Conservation (phyloP, 78 protist species). For the Chrysochromulina tobinii region DNA sequence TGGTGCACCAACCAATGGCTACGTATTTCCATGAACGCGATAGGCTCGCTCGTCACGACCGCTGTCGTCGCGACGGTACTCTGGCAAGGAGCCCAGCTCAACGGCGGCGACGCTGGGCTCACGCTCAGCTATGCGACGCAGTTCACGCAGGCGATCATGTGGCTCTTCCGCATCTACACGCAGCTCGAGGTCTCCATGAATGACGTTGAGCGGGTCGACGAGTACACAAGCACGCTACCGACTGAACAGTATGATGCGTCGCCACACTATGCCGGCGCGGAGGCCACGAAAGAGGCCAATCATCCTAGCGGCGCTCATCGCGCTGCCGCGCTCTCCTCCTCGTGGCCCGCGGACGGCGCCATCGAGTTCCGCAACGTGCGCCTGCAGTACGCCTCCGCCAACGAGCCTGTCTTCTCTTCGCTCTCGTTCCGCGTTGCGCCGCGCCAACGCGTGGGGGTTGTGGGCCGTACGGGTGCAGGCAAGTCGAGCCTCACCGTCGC, state of each 20-base stretch:
- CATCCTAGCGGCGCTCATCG: neutral
- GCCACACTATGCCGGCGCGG: too few relatives aligned
- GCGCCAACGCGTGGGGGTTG: conserved; percentile 20
- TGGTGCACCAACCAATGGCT: neutral
- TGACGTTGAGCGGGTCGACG: neutral
- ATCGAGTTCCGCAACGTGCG: neutral
- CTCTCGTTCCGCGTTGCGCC: neutral
- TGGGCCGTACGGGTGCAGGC: conserved; percentile 55
- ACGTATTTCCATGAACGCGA: neutral
- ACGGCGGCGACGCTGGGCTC: neutral
- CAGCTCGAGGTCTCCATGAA: neutral
- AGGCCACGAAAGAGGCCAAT: too few relatives aligned
- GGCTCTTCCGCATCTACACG: neutral
- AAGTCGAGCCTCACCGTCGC: neutral
- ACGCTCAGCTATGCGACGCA: neutral
- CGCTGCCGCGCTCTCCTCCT: neutral
- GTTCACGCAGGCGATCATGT: neutral
- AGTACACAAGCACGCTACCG: neutral
- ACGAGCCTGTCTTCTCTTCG: neutral
- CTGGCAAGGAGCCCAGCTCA: neutral
- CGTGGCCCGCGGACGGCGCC: neutral
- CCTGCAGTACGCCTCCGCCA: neutral
- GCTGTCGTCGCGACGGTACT: neutral
- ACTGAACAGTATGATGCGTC: neutral
- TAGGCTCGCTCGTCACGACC: neutral